Base-by-base conservation (phyloP, 129 eudicot genomes). In the Deinandra increscens region DNA sequence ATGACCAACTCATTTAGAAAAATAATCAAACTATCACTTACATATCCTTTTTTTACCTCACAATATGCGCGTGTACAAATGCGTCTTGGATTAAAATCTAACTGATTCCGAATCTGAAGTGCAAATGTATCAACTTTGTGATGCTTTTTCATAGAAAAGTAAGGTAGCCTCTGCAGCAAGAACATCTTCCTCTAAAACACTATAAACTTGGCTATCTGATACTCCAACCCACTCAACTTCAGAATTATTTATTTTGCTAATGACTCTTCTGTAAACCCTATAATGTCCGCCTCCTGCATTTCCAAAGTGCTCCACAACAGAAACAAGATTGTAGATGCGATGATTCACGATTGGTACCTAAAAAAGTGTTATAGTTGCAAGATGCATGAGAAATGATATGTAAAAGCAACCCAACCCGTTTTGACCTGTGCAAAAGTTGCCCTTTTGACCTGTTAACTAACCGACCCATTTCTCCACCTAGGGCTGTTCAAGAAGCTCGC, bases 231-330 rank as follows among this genome's bases (percentile, higher is more conserved):
- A 93, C 18, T 79, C 80, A 49, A 77, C 72, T 42, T 71, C 68
- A 3, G 59, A n/a, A 60, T 45, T 4, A 62, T 63, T 77, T 8
- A 65, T 23, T n/a, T 67, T 69, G 53, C 38, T 76, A 67, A 23
- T 64, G 33, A 78, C 87, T 83, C 89, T 82, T 85, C 97, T 80
- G 79, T 89, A 93, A 67, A 93, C 92, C 5, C 79, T 89, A 72
- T 93, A 93, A 74, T 93, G 98, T 26, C 98, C 98, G 12, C 86
- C 51, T 77, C 92, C 87, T 12, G 86, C 72, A 45, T 48, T 74
- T 64, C 97, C 97, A 71, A 81, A 84, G 78, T 93, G 98, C 77
- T 80, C 88, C 50, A 89, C 97, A 11, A 87, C 98, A 10, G 98
- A 93, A 65, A 85, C 97, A 15, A 93, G 86, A 59, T 83, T 81